phyloP scores from a whole-genome alignment of 495 filamentous ascomycete genomes.

The Collariella sp. region DNA sequence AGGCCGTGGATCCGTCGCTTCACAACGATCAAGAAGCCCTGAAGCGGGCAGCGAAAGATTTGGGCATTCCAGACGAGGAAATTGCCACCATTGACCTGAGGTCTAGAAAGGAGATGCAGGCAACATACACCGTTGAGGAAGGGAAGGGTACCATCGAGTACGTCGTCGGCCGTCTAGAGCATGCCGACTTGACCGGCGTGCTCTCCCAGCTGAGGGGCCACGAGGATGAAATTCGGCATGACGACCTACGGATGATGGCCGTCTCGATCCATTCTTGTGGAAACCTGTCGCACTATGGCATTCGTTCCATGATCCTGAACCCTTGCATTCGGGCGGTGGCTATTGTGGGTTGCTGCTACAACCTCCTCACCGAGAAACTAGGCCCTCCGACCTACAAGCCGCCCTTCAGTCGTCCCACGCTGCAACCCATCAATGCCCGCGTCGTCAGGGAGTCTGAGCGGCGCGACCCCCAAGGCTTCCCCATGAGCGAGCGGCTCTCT shows the following conservation, averaged over 20 bases:
- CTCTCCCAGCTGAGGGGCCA: conserved; percentile 34
- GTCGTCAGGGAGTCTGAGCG: conserved; percentile 44
- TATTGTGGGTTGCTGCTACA: conserved; percentile 97
- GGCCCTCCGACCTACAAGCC: conserved; percentile 79
- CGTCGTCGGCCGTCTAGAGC: conserved; percentile 48
- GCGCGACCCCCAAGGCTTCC: conserved; percentile 83
- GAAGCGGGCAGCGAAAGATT: conserved; percentile 30
- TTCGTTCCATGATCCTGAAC: conserved; percentile 76
- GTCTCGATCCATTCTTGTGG: conserved; percentile 96
- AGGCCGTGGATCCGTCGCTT: conserved; percentile 32
- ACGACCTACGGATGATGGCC: conserved; percentile 59
- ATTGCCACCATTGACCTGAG: conserved; percentile 37
- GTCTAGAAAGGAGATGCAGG: conserved; percentile 36
- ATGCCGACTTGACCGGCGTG: conserved; percentile 52
- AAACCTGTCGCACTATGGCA: conserved; percentile 89
- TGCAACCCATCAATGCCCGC: conserved; percentile 49
- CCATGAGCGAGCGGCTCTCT: conserved; percentile 72
- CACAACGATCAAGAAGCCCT: conserved; percentile 33
- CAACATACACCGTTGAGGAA: conserved; percentile 38
- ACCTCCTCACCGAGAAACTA: conserved; percentile 82
- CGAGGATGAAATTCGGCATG: conserved; percentile 23
- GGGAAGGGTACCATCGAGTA: conserved; percentile 65
- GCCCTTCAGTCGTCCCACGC: conserved; percentile 52
- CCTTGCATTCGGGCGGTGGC: conserved; percentile 78
- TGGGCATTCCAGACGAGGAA: conserved; percentile 28